Evolutionary conservation across 331 rosid genomes (phyloP), one percentile per base, ranked within the genome.

Genomic region (Dryas integrifolia): DNA sequence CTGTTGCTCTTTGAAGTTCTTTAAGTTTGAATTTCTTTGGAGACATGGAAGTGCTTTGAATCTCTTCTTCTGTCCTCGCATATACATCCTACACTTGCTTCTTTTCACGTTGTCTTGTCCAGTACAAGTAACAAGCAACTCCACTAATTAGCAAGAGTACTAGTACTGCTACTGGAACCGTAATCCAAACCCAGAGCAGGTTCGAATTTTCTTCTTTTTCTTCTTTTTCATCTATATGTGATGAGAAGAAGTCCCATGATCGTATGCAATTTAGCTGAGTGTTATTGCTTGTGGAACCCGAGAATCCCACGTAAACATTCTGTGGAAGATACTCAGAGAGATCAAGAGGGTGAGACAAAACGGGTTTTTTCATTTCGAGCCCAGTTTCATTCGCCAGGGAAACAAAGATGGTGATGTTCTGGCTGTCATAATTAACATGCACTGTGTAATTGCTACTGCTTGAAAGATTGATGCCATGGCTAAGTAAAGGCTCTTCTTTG

Each of bases 251-350:
- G 18, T 65, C 10, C 83, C 97, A 89, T 8, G 92, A 77, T 47
- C 0, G 64, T 35, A 89, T 74, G 68, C 86, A 79, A 45, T 92
- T 89, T 58, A 82, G 46, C 85, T 92, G 44, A 0, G 90, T 80
- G 75, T 65, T 24, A 21, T 58, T 69, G 11, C 97, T 75, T 0
- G 97, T 92, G 41, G 96, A 92, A 76, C 67, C 92, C 0, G 96
- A 86, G 73, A 89, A 92, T 5, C 97, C 96, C 45, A 88, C 53
- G 12, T 12, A 88, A 77, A 85, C 88, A 44, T 35, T 61, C 26
- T 83, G 72, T 0, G 81, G 80, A 35, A 89, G 94, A 78, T 51
- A 39, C 24, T 77, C 62, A 30, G 96, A 80, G 44, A 92, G 75
- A 58, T 88, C 48, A 7, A 92, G 75, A 46, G 85, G 71, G 38